These are phyloP conservation scores for Amphicarpaea edgeworthii DNA, from an alignment of 306 rosid genomes.

Conservation along the genomic window DNA sequence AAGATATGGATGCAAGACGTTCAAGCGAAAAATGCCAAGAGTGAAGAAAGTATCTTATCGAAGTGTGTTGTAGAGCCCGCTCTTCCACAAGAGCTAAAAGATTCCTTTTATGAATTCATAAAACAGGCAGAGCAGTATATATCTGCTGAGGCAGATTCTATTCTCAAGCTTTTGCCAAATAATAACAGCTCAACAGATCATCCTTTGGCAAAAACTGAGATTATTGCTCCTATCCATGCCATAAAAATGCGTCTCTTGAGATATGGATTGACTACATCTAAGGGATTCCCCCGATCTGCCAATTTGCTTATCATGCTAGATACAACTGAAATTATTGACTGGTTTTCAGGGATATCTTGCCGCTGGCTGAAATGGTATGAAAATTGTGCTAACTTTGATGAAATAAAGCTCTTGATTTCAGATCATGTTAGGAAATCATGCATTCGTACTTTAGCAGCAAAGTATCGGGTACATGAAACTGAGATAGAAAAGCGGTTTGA, in stretches of 20 bases:
- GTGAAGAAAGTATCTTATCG: slow-evolving; percentile 71
- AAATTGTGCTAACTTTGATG: slow-evolving; percentile 66
- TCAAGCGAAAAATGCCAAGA: slow-evolving; percentile 60
- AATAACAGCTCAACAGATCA: slow-evolving; percentile 53
- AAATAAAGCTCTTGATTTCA: slow-evolving; percentile 66
- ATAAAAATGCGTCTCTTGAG: slow-evolving; percentile 71
- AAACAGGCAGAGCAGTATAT: slow-evolving; percentile 70
- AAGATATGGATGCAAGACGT: slow-evolving; percentile 88
- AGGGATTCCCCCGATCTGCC: slow-evolving; percentile 65
- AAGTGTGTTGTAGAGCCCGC: slow-evolving; percentile 74
- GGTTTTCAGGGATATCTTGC: slow-evolving; percentile 75
- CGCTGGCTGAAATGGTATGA: slow-evolving; percentile 94
- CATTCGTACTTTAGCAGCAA: slow-evolving; percentile 87
- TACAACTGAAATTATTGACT: slow-evolving; percentile 72
- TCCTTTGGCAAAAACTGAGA: slow-evolving; percentile 58
- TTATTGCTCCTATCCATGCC: slow-evolving; percentile 70
- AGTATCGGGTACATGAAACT: slow-evolving; percentile 73
- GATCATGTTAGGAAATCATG: slow-evolving; percentile 82
- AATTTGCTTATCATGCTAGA: slow-evolving; percentile 76
- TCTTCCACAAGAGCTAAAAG: slow-evolving; percentile 73
- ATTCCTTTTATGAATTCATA: slow-evolving; percentile 75
- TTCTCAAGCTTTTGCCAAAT: slow-evolving; percentile 69
- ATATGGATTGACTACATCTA: slow-evolving; percentile 70
- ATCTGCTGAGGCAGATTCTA: slow-evolving; percentile 73
- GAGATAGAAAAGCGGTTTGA: slow-evolving; percentile 79